Percentiles rank a stretch among this genome's conserved stretches.
phyloP scores from a whole-genome alignment of 2,329 filamentous ascomycete species.

The Fusarium neocosmosporiellum region DNA sequence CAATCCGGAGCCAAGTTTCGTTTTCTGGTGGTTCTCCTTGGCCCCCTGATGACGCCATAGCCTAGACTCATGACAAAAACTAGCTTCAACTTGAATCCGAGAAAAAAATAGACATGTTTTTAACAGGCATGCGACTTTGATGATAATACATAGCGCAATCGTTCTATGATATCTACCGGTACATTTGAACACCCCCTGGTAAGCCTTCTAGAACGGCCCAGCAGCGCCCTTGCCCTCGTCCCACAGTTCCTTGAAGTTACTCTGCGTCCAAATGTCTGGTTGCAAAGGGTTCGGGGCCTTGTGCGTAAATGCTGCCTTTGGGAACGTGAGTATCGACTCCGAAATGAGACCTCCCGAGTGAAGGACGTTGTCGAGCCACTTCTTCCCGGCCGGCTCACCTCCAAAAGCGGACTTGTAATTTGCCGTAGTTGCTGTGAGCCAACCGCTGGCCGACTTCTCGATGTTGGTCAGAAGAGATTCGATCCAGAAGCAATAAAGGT shows the following conservation, averaged over 20 bases:
- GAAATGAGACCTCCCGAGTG: neutral
- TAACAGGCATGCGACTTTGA: neutral
- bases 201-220: neutral
- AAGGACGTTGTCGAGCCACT: neutral
- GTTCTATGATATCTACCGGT: neutral
- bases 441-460: neutral
- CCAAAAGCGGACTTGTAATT: neutral
- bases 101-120: neutral
- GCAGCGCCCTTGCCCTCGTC: neutral
- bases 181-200: neutral
- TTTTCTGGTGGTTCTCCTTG: neutral
- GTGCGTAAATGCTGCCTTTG: neutral
- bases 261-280: neutral
- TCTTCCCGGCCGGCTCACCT: neutral
- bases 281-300: neutral
- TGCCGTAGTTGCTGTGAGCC: neutral
- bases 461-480: neutral
- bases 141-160: neutral
- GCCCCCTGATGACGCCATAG: neutral
- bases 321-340: neutral
- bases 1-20: no score
- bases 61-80: neutral
- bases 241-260: neutral
- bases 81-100: neutral
- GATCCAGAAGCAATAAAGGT: conserved; percentile 4